Percentiles rank a stretch among this genome's conserved stretches.
Evolutionary conservation across 345 rosid species (phyloP).

Genomic region (Populus deltoides): DNA sequence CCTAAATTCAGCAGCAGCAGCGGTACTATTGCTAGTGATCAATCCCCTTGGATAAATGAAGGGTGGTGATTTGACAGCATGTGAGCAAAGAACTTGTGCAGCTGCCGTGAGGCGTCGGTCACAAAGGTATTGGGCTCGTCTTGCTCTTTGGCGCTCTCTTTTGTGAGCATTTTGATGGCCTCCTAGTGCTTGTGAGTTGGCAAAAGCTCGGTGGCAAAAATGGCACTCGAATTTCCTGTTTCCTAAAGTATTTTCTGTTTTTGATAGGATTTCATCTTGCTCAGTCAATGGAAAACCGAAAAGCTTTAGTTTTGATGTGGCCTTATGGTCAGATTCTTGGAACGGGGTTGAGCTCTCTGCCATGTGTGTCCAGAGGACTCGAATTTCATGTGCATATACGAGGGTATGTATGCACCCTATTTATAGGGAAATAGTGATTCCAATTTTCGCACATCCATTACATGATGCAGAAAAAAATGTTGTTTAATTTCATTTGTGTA

Average conservation of each 20-base stretch:
- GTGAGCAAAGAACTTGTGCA: slow-evolving; percentile 31
- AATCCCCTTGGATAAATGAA: slow-evolving; percentile 14
- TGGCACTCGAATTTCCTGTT: slow-evolving; percentile 54
- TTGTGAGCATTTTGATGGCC: slow-evolving; percentile 70
- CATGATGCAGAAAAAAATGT: too few species aligned
- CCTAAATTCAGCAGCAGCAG: slow-evolving; percentile 15
- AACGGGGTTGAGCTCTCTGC: slow-evolving; percentile 22
- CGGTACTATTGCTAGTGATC: neutral
- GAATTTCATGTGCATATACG: neutral
- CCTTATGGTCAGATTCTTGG: slow-evolving; percentile 20
- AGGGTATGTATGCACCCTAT: neutral
- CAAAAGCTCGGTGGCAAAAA: slow-evolving; percentile 49
- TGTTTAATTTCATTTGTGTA: too few species aligned
- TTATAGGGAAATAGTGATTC: slow-evolving; percentile 10
- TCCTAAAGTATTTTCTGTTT: slow-evolving; percentile 12
- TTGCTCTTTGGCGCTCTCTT: slow-evolving; percentile 53
- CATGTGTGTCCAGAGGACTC: neutral
- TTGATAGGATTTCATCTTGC: slow-evolving; percentile 11
- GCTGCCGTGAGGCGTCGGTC: slow-evolving; percentile 25
- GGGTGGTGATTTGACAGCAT: slow-evolving; percentile 26
- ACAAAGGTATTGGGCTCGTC: slow-evolving; percentile 33
- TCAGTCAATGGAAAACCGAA: slow-evolving; percentile 40
- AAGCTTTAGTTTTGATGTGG: slow-evolving; percentile 31
- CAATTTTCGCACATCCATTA: neutral
- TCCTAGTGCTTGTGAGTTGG: slow-evolving; percentile 60